Conservation (phyloP, 202 grass and related monocot species). For the Schoenoplectus tabernaemontani region DNA sequence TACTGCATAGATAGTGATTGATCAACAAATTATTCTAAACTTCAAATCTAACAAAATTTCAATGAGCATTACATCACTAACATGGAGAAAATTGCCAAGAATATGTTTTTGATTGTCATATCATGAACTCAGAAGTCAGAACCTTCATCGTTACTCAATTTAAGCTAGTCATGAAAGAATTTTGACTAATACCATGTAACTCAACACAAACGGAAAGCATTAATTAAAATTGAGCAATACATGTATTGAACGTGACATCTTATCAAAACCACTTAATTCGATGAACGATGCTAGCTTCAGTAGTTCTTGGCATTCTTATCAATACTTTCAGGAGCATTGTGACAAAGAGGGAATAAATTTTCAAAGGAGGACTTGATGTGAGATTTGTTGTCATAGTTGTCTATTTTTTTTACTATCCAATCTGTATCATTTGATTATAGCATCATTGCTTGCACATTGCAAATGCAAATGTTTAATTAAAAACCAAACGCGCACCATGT, state of each 20-base stretch:
- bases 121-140: slow-evolving; percentile 10
- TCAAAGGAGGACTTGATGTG: too few species aligned
- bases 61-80: slow-evolving; percentile 19
- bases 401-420: background rate
- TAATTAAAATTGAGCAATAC: background rate
- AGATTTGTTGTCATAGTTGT: background rate
- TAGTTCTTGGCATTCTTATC: background rate
- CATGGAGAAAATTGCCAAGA: slow-evolving; percentile 7
- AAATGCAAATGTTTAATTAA: slow-evolving; percentile 6
- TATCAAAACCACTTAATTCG: slow-evolving; percentile 15
- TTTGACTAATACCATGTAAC: background rate
- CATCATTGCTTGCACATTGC: background rate
- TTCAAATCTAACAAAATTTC: slow-evolving; percentile 19
- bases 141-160: slow-evolving; percentile 17
- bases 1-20: slow-evolving; percentile 15
- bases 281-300: background rate
- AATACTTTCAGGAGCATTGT: too few species aligned
- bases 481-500: background rate
- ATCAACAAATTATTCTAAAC: slow-evolving; percentile 12
- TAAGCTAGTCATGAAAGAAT: background rate
- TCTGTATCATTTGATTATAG: background rate
- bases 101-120: slow-evolving; percentile 21
- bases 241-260: background rate
- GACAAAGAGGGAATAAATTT: too few species aligned
- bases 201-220: background rate